Evolutionary conservation across 2,329 filamentous ascomycete genomes (phyloP).

Genomic region (Eutypella sp.): DNA sequence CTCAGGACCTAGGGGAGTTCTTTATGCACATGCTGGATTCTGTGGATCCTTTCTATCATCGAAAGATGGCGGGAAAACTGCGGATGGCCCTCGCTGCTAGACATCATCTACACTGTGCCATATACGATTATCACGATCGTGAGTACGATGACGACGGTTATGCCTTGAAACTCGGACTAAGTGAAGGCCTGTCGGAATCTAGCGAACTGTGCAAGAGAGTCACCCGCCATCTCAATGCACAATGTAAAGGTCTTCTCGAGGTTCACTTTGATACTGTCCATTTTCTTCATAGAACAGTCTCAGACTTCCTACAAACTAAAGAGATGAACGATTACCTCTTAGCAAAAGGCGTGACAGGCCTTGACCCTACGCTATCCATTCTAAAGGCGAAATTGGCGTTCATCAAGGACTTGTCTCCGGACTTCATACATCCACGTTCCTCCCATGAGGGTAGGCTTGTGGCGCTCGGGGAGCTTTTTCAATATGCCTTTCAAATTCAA

Average conservation of each 20-base stretch:
- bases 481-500: no score
- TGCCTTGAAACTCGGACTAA: neutral
- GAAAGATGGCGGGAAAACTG: neutral
- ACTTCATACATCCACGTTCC: no score
- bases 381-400: no score
- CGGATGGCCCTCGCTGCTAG: neutral
- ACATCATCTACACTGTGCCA: neutral
- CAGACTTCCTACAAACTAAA: neutral
- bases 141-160: neutral
- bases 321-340: no score
- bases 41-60: constrained; percentile 8
- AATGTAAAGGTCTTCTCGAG: neutral
- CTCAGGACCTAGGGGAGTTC: constrained; percentile 12
- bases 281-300: neutral
- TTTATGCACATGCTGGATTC: constrained; percentile 15
- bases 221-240: neutral
- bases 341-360: no score
- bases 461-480: no score
- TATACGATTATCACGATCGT: neutral
- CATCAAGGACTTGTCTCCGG: no score
- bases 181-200: neutral
- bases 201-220: neutral
- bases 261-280: neutral
- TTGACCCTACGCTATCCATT: no score
- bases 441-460: no score